Percentiles rank a stretch among this genome's conserved stretches.
phyloP scores from a whole-genome alignment of 2,329 filamentous ascomycete genomes.

The Clarireedia paspali region DNA sequence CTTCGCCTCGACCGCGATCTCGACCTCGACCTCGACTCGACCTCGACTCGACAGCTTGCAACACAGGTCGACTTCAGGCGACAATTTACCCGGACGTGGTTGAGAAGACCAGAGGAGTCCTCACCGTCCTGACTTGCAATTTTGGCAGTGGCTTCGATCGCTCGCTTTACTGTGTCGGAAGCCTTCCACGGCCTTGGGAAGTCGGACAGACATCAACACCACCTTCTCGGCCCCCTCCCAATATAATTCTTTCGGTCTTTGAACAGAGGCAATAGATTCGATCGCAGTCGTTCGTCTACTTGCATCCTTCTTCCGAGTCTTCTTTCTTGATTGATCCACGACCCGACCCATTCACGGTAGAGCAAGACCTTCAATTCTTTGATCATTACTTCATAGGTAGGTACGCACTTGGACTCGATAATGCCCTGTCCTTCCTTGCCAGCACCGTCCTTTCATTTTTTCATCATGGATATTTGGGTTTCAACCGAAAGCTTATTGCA shows the following conservation, averaged over 20 bases:
- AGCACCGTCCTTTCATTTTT: constrained; percentile 5
- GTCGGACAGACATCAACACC: too few species aligned
- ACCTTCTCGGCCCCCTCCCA: too few species aligned
- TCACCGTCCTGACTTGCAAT: too few species aligned
- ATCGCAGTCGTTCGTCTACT: too few species aligned
- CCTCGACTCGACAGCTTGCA: background rate
- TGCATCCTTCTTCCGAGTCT: background rate
- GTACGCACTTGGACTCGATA: constrained; percentile 8
- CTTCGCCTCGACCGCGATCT: background rate
- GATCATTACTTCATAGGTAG: constrained; percentile 4
- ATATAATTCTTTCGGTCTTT: too few species aligned
- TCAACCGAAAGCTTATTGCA: constrained; percentile 7
- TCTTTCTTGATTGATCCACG: background rate
- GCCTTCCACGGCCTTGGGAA: too few species aligned
- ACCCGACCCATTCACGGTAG: background rate
- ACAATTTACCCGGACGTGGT: background rate
- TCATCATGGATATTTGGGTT: constrained; percentile 10
- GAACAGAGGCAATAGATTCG: too few species aligned
- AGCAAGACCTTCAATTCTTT: background rate
- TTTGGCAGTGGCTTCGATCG: too few species aligned
- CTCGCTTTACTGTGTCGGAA: too few species aligned
- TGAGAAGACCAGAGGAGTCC: background rate
- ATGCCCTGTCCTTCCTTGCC: constrained; percentile 12
- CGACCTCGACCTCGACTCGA: background rate
- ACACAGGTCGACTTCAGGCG: background rate